phyloP scores from a whole-genome alignment of 192 early-diverging fungal species.

The Dimargaris verticillata region DNA sequence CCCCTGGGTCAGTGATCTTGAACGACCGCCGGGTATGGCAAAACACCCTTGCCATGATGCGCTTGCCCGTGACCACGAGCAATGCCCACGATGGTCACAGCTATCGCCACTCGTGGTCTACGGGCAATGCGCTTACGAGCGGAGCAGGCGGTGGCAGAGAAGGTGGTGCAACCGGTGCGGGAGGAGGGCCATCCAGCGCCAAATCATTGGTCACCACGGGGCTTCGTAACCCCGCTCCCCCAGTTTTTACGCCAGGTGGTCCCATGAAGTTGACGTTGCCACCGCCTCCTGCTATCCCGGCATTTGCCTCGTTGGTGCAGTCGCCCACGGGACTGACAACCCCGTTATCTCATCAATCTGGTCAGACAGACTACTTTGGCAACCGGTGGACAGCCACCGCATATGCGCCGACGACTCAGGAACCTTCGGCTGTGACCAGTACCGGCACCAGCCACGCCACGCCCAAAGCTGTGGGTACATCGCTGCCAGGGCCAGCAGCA shows the following conservation, averaged over 20 bases:
- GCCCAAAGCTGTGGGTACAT: too few species aligned
- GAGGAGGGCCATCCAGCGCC: too few species aligned
- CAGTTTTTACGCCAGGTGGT: neutral
- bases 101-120: too few species aligned
- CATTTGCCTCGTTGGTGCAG: neutral
- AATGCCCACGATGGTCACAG: too few species aligned
- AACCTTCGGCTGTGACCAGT: too few species aligned
- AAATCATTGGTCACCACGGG: too few species aligned
- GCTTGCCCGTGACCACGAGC: neutral
- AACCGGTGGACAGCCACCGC: neutral
- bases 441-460: neutral
- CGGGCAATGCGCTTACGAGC: too few species aligned
- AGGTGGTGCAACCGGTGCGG: too few species aligned
- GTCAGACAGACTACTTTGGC: neutral
- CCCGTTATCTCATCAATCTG: neutral
- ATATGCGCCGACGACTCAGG: too few species aligned
- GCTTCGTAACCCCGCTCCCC: too few species aligned
- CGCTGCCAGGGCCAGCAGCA: neutral
- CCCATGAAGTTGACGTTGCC: slow-evolving; percentile 3
- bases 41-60: neutral
- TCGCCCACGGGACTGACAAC: slow-evolving; percentile 8
- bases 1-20: neutral
- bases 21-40: slow-evolving; percentile 2
- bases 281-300: neutral
- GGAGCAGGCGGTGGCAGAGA: too few species aligned